These are phyloP conservation scores for Cafeteria roenbergensis DNA, from an alignment of 108 stramenopile species.

Conservation along the genomic window DNA sequence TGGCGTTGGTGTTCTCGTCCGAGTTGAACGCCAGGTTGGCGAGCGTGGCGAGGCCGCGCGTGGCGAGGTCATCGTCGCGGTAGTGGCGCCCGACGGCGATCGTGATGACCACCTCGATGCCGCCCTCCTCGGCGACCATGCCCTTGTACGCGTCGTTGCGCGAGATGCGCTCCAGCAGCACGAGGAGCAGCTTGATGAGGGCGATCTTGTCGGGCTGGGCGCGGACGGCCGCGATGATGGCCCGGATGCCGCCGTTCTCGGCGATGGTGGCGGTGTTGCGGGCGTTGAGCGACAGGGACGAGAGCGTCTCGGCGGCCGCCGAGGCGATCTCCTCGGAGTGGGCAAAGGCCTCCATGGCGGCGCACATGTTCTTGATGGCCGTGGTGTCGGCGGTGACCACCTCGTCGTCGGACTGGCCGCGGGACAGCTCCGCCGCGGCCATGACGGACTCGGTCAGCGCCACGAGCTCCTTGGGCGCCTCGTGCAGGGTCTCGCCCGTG, in stretches of 20 bases:
- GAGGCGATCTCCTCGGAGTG: neutral
- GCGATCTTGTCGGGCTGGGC: conserved; percentile 10
- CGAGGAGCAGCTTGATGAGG: conserved; percentile 10
- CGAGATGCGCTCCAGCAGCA: conserved; percentile 15
- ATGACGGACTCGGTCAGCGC: neutral
- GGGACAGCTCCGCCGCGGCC: conserved; percentile 9
- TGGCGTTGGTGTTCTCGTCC: neutral
- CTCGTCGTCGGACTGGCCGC: conserved; percentile 5
- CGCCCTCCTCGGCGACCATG: conserved; percentile 11
- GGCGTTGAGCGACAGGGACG: neutral
- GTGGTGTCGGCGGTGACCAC: neutral
- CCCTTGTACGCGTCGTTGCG: conserved; percentile 19
- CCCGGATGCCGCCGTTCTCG: conserved; percentile 3
- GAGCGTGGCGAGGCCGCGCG: conserved; percentile 2
- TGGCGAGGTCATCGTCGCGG: neutral
- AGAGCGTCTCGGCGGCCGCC: neutral
- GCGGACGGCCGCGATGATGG: conserved; percentile 9
- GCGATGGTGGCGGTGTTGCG: neutral
- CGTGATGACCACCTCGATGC: conserved; percentile 14
- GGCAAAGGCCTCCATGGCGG: neutral
- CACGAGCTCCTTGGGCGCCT: conserved; percentile 8
- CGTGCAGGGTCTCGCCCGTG: conserved; percentile 3
- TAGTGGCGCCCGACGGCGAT: conserved; percentile 12
- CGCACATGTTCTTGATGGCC: neutral
- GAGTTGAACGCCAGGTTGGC: conserved; percentile 19